Evolutionary conservation across 208 protist genomes (phyloP), one percentile per base, ranked within the genome.

Genomic region (Acanthamoeba castellanii): DNA sequence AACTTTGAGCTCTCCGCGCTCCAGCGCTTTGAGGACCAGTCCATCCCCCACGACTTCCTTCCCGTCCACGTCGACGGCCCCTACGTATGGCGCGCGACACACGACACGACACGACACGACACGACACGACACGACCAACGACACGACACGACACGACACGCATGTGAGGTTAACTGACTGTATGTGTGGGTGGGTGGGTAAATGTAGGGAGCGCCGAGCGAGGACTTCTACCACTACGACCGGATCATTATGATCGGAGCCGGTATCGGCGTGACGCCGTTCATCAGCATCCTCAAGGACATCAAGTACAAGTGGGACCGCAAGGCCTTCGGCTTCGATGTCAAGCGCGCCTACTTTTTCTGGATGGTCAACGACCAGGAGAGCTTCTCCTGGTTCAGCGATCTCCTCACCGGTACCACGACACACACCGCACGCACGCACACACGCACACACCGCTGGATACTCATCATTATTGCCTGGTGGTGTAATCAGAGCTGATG

Each of bases 191-290:
- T 34, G 11, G n/a, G 9, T 6, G 97, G 97, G 74, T 96, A 97
- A 22, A 96, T 96, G 34, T 97, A 97, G 95, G 97, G 97, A 32
- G 95, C 97, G 5, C 66, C 97, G 13, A 95, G 95, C 18, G 97
- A 97, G 68, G 96, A 98, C 37, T 90, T 97, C 11, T 97, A 96
- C 87, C 84, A 98, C 30, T 98, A 95, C 47, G 89, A 96, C 22
- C 76, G 92, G 7, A 93, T 96, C 1, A 95, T 98, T 22, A 74
- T 97, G 0, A 72, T 98, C 34, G 97, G 96, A 42, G 97, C 97
- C 22, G 97, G 97, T 91, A 98, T 98, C 93, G 97, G 97, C 84
- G 96, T 98, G 1, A 98, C 97, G 11, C 97, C 97, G 64, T 98
- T 97, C 22, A 85, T 96, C 18, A 97, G 96, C 11, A 92, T 98